Evolutionary conservation across 139 green algal genomes (phyloP), one percentile per base, ranked within the genome.

Genomic region (Yamagishiella unicocca): DNA sequence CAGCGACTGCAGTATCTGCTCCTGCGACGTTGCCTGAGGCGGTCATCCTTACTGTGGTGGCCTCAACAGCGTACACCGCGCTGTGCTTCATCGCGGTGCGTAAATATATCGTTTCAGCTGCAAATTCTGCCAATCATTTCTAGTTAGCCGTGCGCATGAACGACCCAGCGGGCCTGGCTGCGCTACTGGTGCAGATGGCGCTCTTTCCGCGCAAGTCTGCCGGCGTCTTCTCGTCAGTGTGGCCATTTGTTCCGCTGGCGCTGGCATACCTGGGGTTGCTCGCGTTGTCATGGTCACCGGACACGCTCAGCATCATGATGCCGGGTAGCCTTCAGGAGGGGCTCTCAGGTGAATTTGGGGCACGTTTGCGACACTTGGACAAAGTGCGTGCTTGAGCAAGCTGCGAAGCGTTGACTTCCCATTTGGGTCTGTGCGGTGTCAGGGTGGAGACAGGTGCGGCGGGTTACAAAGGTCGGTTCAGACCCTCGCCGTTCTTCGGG

Each of bases 291-390:
- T 97, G 92, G 92, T 77, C 89, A 24, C 93, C 95, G 38, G 95
- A 97, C 87, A 97, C 91, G 2, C 62, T 97, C 2, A 89, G 76
- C 54, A 85, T 96, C 7, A 91, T 97, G 45, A 81, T 97, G 72
- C 95, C 95, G 5, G 95, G 95, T 29, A 96, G 89, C 81, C 80
- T 95, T 84, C 21, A 64, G 45, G 89, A 93, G 25, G 95, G 95
- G 25, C 67, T 97, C 1, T 79, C 89, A 87, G 91, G 92, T 93
- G 55, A 35, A 21, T n/a, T n/a, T n/a, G n/a, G n/a, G n/a, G n/a
- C n/a, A n/a, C n/a, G n/a, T n/a, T n/a, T n/a, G n/a, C n/a, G n/a
- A n/a, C n/a, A n/a, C n/a, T n/a, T n/a, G n/a, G n/a, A n/a, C n/a
- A n/a, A n/a, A n/a, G n/a, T n/a, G n/a, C n/a, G n/a, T n/a, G n/a